These are phyloP conservation scores for Brassica incana DNA, from an alignment of 345 rosid genomes.

Conservation along the genomic window DNA sequence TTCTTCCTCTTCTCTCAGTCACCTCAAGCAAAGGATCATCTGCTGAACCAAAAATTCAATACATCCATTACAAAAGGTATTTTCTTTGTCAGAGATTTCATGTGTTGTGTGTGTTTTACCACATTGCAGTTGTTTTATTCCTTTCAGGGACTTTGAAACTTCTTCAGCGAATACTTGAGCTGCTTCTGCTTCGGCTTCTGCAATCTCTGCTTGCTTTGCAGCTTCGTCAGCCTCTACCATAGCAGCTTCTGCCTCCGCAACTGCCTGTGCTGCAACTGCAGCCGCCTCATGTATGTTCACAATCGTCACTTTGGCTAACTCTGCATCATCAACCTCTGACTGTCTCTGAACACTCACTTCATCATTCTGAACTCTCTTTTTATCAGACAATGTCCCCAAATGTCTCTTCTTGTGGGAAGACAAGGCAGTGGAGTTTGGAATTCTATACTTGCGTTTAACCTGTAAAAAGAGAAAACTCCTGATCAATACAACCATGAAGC, in stretches of 20 bases:
- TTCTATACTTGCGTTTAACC: conserved; percentile 90
- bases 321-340: conserved; percentile 66
- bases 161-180: conserved; percentile 92
- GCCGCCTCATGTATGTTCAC: conserved; percentile 88
- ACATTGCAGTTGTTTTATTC: conserved; percentile 47
- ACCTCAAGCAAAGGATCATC: conserved; percentile 26
- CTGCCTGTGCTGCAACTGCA: conserved; percentile 83
- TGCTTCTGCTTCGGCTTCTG: conserved; percentile 93
- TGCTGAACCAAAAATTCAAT: conserved; percentile 5
- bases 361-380: conserved; percentile 48
- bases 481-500: conserved; percentile 9
- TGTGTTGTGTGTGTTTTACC: conserved; percentile 41
- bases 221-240: conserved; percentile 94
- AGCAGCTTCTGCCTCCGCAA: conserved; percentile 91
- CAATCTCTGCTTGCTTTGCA: conserved; percentile 87
- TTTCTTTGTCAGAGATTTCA: conserved; percentile 11
- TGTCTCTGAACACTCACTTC: conserved; percentile 53
- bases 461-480: conserved; percentile 32
- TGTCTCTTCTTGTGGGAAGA: conserved; percentile 56
- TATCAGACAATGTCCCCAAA: conserved; percentile 44
- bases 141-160: conserved; percentile 70
- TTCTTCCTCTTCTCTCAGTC: conserved; percentile 2
- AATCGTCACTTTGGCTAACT: conserved; percentile 73
- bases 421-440: conserved; percentile 50
- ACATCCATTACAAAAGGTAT: not conserved